phyloP scores from a whole-genome alignment of 352 stramenopile genomes.

The Porosira glacialis region DNA sequence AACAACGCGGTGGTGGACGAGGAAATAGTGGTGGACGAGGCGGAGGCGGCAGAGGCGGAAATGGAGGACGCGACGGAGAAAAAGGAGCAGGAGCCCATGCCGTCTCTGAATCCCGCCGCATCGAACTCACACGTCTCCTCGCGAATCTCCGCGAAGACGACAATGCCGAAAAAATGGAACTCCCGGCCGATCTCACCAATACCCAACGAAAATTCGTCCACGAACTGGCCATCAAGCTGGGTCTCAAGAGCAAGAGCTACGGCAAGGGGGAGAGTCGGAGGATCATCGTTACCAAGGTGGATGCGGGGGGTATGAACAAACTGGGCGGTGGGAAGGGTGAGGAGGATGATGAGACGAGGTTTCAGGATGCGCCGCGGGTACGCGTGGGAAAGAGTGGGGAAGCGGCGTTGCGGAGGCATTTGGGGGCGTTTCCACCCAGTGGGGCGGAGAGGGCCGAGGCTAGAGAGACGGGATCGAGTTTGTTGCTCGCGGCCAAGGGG shows the following conservation, averaged over 20 bases:
- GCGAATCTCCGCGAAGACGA: conserved; percentile 51
- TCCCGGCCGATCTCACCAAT: conserved; percentile 75
- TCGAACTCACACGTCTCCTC: conserved; percentile 60
- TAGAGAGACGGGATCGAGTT: conserved; percentile 58
- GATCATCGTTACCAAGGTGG: conserved; percentile 70
- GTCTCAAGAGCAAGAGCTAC: conserved; percentile 75
- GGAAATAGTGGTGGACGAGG: too few relatives aligned
- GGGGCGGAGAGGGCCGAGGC: conserved; percentile 46
- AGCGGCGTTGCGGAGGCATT: conserved; percentile 40
- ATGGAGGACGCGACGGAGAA: conserved; percentile 58
- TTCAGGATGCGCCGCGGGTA: conserved; percentile 29
- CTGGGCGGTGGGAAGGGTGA: conserved; percentile 1
- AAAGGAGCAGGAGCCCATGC: conserved; percentile 61
- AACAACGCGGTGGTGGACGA: too few relatives aligned
- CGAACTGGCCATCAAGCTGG: conserved; percentile 70
- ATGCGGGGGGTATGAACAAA: not conserved
- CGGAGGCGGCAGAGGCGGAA: not conserved
- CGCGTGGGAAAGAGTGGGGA: conserved; percentile 41
- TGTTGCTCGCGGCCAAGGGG: conserved; percentile 30
- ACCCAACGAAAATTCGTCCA: conserved; percentile 82
- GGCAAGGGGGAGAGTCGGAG: conserved; percentile 76
- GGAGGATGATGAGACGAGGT: conserved; percentile 12
- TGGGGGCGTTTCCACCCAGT: conserved; percentile 42
- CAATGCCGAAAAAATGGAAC: conserved; percentile 39
- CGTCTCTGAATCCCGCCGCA: conserved; percentile 61